Percentiles rank a stretch among this genome's conserved stretches.
phyloP scores from a whole-genome alignment of 148 eudicot species.

The Selenicereus undatus region DNA sequence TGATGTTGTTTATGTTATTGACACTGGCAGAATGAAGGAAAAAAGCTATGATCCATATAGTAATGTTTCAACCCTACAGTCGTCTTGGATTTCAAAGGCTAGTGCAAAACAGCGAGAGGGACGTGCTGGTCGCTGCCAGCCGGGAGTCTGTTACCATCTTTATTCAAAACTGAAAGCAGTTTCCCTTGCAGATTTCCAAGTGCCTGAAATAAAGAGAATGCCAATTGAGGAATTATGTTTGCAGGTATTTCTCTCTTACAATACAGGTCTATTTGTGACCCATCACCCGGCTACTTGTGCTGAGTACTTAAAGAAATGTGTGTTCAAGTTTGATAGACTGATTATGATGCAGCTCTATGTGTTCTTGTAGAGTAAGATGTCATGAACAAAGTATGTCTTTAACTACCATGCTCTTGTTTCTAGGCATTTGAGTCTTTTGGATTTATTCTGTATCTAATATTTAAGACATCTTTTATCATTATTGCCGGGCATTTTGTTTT shows the following conservation, averaged over 20 bases:
- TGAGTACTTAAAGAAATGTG: neutral
- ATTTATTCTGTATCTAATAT: neutral
- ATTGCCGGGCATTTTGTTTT: too few relatives aligned
- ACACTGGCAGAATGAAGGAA: constrained; percentile 95
- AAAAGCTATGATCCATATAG: constrained; percentile 87
- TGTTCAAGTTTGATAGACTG: neutral
- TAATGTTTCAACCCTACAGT: constrained; percentile 83
- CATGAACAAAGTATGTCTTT: neutral
- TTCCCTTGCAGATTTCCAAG: constrained; percentile 77
- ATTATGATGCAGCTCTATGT: neutral
- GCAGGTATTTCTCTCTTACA: constrained; percentile 51
- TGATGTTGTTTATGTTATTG: constrained; percentile 90
- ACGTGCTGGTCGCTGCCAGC: constrained; percentile 98
- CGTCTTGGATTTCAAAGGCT: constrained; percentile 93
- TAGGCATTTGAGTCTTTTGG: neutral
- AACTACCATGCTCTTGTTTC: too few relatives aligned
- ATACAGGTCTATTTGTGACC: neutral
- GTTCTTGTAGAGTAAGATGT: neutral
- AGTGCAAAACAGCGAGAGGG: constrained; percentile 98
- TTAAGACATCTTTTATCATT: too few relatives aligned
- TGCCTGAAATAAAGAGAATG: constrained; percentile 84
- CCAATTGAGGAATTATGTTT: constrained; percentile 93
- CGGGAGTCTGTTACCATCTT: constrained; percentile 93
- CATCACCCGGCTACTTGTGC: neutral
- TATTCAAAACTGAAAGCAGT: constrained; percentile 67